A percentile compares a stretch with the other conserved stretches of the same genome.
phyloP scores from a whole-genome alignment of 352 stramenopile genomes.

The Phytophthora macrochlamydospora region DNA sequence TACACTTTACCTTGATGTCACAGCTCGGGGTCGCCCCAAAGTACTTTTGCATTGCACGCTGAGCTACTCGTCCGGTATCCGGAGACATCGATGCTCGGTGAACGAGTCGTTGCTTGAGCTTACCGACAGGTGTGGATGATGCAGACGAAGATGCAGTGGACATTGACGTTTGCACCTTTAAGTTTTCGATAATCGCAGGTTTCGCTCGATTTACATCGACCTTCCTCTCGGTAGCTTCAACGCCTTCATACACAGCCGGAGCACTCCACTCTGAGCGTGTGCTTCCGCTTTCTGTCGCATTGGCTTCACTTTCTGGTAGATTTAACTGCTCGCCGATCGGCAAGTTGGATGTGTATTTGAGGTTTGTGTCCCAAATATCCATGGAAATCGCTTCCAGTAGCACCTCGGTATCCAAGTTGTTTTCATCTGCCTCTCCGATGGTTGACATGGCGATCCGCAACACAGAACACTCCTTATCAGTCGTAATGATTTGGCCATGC shows the following conservation, averaged over 20 bases:
- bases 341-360: slow-evolving; percentile 86
- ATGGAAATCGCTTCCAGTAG: slow-evolving; percentile 87
- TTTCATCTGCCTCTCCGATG: slow-evolving; percentile 57
- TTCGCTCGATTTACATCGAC: slow-evolving; percentile 9
- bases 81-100: slow-evolving; percentile 57
- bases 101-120: slow-evolving; percentile 29
- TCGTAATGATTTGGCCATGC: slow-evolving; percentile 33
- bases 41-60: slow-evolving; percentile 72
- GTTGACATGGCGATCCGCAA: slow-evolving; percentile 85
- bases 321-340: slow-evolving; percentile 69
- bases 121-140: slow-evolving; percentile 24
- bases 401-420: slow-evolving; percentile 74
- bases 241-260: not conserved
- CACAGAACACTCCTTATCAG: slow-evolving; percentile 66
- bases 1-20: slow-evolving; percentile 74
- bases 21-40: slow-evolving; percentile 76
- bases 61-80: slow-evolving; percentile 48
- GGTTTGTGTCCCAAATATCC: slow-evolving; percentile 83
- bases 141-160: slow-evolving; percentile 16
- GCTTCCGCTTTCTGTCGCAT: slow-evolving; percentile 11
- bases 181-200: slow-evolving; percentile 19
- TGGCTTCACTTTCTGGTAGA: slow-evolving; percentile 42
- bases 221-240: slow-evolving; percentile 3
- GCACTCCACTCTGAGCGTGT: slow-evolving; percentile 1
- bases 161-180: slow-evolving; percentile 27